Evolutionary conservation across 2,329 filamentous ascomycete species (phyloP).

Genomic region (Ascochyta lentis): DNA sequence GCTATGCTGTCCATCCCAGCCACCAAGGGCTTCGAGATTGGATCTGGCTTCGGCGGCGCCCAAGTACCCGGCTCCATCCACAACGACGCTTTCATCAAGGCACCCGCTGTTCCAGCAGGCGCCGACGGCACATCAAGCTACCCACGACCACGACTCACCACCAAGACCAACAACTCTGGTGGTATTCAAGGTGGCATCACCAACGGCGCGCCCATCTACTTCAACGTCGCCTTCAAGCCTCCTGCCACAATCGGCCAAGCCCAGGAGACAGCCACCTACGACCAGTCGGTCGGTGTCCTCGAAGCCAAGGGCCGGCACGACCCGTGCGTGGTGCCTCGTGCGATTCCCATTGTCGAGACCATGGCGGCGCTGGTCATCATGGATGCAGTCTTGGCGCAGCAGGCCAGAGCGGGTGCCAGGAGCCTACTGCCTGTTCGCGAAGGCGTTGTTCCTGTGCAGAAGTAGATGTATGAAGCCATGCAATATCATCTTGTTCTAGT

Average conservation of each 20-base stretch:
- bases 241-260: constrained; percentile 91
- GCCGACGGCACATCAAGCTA: constrained; percentile 52
- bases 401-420: constrained; percentile 58
- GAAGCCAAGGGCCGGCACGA: constrained; percentile 95
- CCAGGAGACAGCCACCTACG: constrained; percentile 83
- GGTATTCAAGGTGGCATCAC: constrained; percentile 95
- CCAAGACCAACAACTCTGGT: constrained; percentile 92
- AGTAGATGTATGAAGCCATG: constrained; percentile 1
- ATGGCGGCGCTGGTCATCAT: constrained; percentile 91
- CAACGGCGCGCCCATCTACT: constrained; percentile 93
- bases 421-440: constrained; percentile 49
- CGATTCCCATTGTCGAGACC: constrained; percentile 86
- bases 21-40: constrained; percentile 94
- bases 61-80: constrained; percentile 87
- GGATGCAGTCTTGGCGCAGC: constrained; percentile 85
- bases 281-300: constrained; percentile 74
- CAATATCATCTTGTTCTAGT: neutral
- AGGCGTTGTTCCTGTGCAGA: constrained; percentile 43
- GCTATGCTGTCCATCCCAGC: constrained; percentile 96
- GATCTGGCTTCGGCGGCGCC: constrained; percentile 87
- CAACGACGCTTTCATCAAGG: constrained; percentile 84
- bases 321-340: constrained; percentile 87
- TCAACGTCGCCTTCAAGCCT: constrained; percentile 93
- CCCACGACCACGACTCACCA: constrained; percentile 69
- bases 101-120: constrained; percentile 57